Evolutionary conservation across 2,329 filamentous ascomycete genomes (phyloP), one percentile per base, ranked within the genome.

Genomic region (Penicillium paneum): DNA sequence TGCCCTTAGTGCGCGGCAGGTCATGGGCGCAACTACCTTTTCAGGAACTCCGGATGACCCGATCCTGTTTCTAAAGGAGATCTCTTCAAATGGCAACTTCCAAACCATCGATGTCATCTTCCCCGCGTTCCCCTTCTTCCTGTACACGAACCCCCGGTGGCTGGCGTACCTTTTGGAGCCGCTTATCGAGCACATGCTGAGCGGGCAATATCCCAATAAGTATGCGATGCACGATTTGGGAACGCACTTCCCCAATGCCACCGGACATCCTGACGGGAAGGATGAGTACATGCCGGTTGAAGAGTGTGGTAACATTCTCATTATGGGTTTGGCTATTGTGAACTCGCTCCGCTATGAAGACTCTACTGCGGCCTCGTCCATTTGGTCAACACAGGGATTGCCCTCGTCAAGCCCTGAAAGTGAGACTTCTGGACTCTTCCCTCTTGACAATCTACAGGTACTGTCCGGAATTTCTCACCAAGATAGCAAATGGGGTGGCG

Each of bases 91-190:
- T 64, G 90, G 90, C 4, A 93, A 95, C 65, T 86, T 86, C 71
- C 90, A 94, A 68, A 94, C 90, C 0, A 88, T 94, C 11, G 89
- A 93, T 74, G 89, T 95, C 53, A 93, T 95, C 64, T 94, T 91
- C 76, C 90, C 90, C 0, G 82, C 89, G 0, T 92, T 91, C 72
- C 89, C 90, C 0, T 94, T 93, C 79, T 93, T 93, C 77, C 71
- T 93, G 19, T 94, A 93, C 68, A 91, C 89, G 17, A 91, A 92
- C 63, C 90, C 90, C 2, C 79, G 83, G 55, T 93, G 89, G 89
- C 76, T 92, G 53, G 87, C 85, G 1, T 92, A 92, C 66, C 78
- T 93, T 3, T 77, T 94, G 5, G 89, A 93, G 69, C 90, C 90
- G 6, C 77, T 93, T 24, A 81, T 94, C 49, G 90, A 94, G 72